Conservation (phyloP, 169 alveolate genomes). For the Eimeria mitis region DNA sequence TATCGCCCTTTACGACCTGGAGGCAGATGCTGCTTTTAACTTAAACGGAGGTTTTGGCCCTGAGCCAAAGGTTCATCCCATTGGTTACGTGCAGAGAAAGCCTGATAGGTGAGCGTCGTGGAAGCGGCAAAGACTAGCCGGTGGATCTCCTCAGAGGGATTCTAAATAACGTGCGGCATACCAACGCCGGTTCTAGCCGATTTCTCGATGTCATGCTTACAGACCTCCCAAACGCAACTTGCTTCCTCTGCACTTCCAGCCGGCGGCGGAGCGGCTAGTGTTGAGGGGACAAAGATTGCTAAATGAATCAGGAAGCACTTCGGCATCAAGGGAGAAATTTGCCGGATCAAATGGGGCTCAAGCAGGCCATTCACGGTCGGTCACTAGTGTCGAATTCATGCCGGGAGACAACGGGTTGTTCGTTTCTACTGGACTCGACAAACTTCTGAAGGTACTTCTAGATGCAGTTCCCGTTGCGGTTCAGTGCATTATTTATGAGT, state of each 20-base stretch:
- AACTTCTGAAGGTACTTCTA: conserved; percentile 65
- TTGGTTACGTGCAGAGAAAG: conserved; percentile 59
- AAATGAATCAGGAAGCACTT: neutral
- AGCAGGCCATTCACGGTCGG: conserved; percentile 64
- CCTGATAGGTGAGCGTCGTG: conserved; percentile 49
- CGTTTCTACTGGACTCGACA: conserved; percentile 75
- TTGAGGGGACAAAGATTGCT: neutral
- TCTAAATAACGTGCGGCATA: neutral
- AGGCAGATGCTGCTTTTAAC: conserved; percentile 55
- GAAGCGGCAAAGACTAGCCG: neutral
- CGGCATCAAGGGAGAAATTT: neutral
- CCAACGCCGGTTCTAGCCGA: neutral
- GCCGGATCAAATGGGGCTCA: conserved; percentile 1
- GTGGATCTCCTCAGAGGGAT: neutral
- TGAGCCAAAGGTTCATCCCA: conserved; percentile 63
- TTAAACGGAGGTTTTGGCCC: conserved; percentile 69
- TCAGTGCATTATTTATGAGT: neutral
- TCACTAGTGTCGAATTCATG: conserved; percentile 79
- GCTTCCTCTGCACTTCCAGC: conserved; percentile 69
- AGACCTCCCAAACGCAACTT: conserved; percentile 71
- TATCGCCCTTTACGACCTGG: conserved; percentile 74
- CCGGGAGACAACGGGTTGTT: conserved; percentile 80
- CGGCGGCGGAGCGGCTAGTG: neutral
- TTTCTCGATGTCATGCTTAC: neutral
- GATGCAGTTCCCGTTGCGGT: neutral